A percentile compares a stretch with the other conserved stretches of the same genome.
Evolutionary conservation across 2,329 filamentous ascomycete species (phyloP).

Genomic region (Aspergillus sojae): DNA sequence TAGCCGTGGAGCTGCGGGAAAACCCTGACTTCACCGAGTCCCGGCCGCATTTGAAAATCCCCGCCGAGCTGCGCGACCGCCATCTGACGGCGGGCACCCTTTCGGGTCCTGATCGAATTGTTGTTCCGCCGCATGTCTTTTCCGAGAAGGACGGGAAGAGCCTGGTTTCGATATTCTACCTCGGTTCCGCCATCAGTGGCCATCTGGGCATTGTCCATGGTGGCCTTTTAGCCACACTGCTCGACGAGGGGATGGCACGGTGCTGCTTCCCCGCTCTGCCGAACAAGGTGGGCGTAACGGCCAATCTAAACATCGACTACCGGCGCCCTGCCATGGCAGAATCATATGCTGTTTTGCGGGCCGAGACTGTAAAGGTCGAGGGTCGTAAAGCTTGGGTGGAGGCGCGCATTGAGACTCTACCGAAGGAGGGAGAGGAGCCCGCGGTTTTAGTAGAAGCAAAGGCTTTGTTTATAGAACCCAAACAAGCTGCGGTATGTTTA

Average conservation of each 20-base stretch:
- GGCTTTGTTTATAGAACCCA: slow-evolving; percentile 86
- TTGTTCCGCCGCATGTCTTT: slow-evolving; percentile 80
- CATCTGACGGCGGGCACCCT: slow-evolving; percentile 84
- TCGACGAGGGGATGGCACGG: slow-evolving; percentile 86
- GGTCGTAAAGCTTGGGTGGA: slow-evolving; percentile 94
- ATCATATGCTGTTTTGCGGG: slow-evolving; percentile 75
- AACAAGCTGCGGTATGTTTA: slow-evolving; percentile 70
- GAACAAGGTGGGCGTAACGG: slow-evolving; percentile 79
- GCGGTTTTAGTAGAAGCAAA: slow-evolving; percentile 77
- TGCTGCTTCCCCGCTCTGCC: slow-evolving; percentile 88
- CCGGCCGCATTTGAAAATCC: slow-evolving; percentile 86
- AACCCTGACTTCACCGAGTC: slow-evolving; percentile 72
- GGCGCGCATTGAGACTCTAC: slow-evolving; percentile 80
- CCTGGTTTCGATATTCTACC: slow-evolving; percentile 72
- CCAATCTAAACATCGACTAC: slow-evolving; percentile 81
- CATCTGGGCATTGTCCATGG: slow-evolving; percentile 91
- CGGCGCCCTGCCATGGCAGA: slow-evolving; percentile 75
- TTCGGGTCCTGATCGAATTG: slow-evolving; percentile 72
- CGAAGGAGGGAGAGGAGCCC: slow-evolving; percentile 63
- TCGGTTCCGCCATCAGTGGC: slow-evolving; percentile 80
- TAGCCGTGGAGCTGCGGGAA: slow-evolving; percentile 69
- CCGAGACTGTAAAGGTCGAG: slow-evolving; percentile 80
- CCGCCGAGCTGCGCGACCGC: slow-evolving; percentile 66
- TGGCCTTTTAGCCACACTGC: slow-evolving; percentile 84
- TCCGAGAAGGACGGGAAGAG: slow-evolving; percentile 69